Conservation (phyloP, 495 filamentous ascomycete genomes). For the Penicillium herquei region DNA sequence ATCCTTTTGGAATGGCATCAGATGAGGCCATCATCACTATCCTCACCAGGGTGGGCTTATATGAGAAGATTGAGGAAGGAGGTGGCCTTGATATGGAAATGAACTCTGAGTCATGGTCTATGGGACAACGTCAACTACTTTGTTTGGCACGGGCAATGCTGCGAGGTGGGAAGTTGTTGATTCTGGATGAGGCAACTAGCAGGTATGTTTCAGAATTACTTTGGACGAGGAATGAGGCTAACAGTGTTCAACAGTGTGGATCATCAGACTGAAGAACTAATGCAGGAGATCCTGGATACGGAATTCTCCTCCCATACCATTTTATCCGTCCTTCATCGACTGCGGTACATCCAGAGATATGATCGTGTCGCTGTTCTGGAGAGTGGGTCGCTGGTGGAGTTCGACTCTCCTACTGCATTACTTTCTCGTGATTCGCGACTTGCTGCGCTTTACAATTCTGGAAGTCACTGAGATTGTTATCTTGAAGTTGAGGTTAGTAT, state of each 20-base stretch:
- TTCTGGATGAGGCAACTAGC: slow-evolving; percentile 30
- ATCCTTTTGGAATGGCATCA: slow-evolving; percentile 15
- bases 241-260: slow-evolving; percentile 19
- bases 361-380: slow-evolving; percentile 41
- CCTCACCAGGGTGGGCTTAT: slow-evolving; percentile 16
- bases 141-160: slow-evolving; percentile 22
- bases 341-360: slow-evolving; percentile 40
- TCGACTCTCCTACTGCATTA: slow-evolving; percentile 20
- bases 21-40: slow-evolving; percentile 8
- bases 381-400: slow-evolving; percentile 20
- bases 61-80: slow-evolving; percentile 15
- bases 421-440: slow-evolving; percentile 2
- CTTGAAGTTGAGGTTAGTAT: no score
- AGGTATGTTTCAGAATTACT: neutral
- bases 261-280: slow-evolving; percentile 19
- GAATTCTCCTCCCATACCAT: slow-evolving; percentile 19
- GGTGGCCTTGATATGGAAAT: slow-evolving; percentile 14
- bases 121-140: slow-evolving; percentile 22
- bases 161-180: slow-evolving; percentile 7
- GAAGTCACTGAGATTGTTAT: neutral
- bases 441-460: neutral
- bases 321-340: slow-evolving; percentile 42
- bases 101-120: slow-evolving; percentile 10
- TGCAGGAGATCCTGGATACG: slow-evolving; percentile 3
- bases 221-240: neutral